phyloP scores from a whole-genome alignment of 1,284 basidiomycete species.

The Kalmanozyma brasiliensis region DNA sequence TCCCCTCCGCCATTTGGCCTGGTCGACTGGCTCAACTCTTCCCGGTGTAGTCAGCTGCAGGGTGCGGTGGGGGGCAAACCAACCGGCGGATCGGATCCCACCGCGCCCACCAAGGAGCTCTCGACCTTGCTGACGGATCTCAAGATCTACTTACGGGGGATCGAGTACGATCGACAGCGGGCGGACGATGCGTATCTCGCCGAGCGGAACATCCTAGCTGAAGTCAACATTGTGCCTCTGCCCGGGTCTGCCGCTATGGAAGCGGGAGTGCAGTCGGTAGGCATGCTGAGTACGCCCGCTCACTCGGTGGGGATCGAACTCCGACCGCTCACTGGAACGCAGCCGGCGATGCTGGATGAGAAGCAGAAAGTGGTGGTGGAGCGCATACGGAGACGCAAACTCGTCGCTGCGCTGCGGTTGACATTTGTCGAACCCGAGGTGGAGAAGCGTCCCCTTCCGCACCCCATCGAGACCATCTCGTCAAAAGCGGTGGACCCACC shows the following conservation, averaged over 20 bases:
- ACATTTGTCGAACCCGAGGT: conserved; percentile 32
- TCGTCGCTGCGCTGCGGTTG: conserved; percentile 14
- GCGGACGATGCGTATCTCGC: conserved; percentile 30
- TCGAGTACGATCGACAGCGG: conserved; percentile 46
- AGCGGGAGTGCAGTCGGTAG: not conserved
- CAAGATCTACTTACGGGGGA: conserved; percentile 48
- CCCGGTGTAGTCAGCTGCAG: conserved; percentile 24
- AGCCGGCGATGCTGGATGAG: not conserved
- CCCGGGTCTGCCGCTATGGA: conserved; percentile 1
- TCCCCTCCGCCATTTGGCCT: conserved; percentile 46
- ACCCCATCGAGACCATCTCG: not conserved
- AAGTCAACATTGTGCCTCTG: conserved; percentile 13
- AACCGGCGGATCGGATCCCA: too few species aligned
- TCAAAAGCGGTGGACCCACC: not conserved
- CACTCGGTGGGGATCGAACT: conserved; percentile 26
- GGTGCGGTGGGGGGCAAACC: too few species aligned
- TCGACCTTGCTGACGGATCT: conserved; percentile 40
- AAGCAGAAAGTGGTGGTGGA: conserved; percentile 14
- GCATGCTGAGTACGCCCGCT: conserved; percentile 2
- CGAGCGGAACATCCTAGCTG: conserved; percentile 4
- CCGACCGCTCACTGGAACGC: conserved; percentile 3
- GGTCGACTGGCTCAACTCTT: conserved; percentile 44
- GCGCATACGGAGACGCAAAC: conserved; percentile 30
- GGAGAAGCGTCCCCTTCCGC: conserved; percentile 4
- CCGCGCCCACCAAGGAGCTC: conserved; percentile 27